A percentile compares a stretch with the other conserved stretches of the same genome.
These are phyloP conservation scores for Bolboschoenoplectus hybrid DNA, from an alignment of 202 grass and related monocot species.

Conservation along the genomic window DNA sequence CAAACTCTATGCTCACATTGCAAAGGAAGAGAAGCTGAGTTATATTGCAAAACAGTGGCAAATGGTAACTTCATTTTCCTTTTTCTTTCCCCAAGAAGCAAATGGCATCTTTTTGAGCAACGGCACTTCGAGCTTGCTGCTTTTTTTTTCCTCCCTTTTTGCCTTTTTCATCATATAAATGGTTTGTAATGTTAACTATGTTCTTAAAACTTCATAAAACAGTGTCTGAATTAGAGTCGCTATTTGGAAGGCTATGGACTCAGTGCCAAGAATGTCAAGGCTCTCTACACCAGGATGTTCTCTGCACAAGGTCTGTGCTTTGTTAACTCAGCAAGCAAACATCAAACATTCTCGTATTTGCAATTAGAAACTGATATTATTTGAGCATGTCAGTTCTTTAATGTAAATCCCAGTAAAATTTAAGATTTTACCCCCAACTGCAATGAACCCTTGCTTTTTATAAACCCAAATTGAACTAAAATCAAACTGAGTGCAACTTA, in stretches of 20 bases:
- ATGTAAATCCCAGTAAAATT: constrained; percentile 17
- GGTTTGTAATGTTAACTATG: constrained; percentile 12
- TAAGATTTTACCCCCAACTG: background rate
- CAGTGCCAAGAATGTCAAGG: constrained; percentile 99
- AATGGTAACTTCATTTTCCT: constrained; percentile 56
- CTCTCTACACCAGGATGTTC: constrained; percentile 94
- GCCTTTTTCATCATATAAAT: background rate
- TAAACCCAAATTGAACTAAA: background rate
- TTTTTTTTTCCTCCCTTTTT: too few species aligned
- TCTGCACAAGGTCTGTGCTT: constrained; percentile 77
- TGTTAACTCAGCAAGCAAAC: background rate
- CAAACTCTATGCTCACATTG: constrained; percentile 92
- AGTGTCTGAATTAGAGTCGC: constrained; percentile 92
- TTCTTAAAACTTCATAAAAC: constrained; percentile 18
- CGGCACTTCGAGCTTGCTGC: background rate
- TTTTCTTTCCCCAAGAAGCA: background rate
- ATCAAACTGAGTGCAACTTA: background rate
- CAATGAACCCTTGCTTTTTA: background rate
- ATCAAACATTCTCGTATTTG: background rate
- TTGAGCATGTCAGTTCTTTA: background rate
- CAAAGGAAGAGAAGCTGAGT: constrained; percentile 97
- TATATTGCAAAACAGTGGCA: constrained; percentile 93
- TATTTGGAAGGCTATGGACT: constrained; percentile 96
- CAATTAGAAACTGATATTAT: background rate
- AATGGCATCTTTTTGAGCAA: background rate